Base-by-base conservation (phyloP, 352 stramenopile species). In the Peronospora belbahrii region DNA sequence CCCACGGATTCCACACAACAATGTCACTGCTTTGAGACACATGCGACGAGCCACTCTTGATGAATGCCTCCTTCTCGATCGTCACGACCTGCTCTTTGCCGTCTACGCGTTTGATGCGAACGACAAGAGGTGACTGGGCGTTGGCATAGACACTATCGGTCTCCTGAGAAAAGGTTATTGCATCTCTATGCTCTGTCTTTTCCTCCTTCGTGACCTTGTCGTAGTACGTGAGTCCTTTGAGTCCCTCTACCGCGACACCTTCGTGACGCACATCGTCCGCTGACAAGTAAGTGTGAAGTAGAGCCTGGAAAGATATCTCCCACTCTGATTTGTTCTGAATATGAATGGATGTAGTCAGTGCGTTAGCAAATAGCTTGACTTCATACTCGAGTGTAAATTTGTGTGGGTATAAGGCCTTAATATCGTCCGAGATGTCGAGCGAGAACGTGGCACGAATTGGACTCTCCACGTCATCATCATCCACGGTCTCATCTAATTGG, bases 1-100 rank as follows among this genome's bases (percentile, higher is more conserved):
- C 67, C 69, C 89, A 95, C 28, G 94, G 95, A 79, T 97, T 97
- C 90, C 88, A 97, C 22, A 97, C 82, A 11, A 97, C 89, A n/a
- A 72, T 71, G 54, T 96, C 87, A 40, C 65, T 83, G 18, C 59
- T 42, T 48, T 81, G 65, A 15, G 47, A 14, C 24, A 48, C 42
- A 31, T 61, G 37, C 37, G 52, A 47, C 14, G 59, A 48, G 23
- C 69, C 65, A 23, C 51, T 58, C 43, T 82, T 71, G 27, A 90
- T 46, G 35, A 81, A 75, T 4, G 76, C 74, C 35, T 59, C 34
- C 59, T 90, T 93, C 31, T 86, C 74, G 41, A 93, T 78, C 3
- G 70, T 85, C 52, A 90, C 73, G 17, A 84, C 62, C 57, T 64
- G 74, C 33, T 74, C 62, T 23, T 57, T 59, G 31, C 73, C 73